Conservation (phyloP, 495 filamentous ascomycete species). For the Hypoxylon lienhwacheense region DNA sequence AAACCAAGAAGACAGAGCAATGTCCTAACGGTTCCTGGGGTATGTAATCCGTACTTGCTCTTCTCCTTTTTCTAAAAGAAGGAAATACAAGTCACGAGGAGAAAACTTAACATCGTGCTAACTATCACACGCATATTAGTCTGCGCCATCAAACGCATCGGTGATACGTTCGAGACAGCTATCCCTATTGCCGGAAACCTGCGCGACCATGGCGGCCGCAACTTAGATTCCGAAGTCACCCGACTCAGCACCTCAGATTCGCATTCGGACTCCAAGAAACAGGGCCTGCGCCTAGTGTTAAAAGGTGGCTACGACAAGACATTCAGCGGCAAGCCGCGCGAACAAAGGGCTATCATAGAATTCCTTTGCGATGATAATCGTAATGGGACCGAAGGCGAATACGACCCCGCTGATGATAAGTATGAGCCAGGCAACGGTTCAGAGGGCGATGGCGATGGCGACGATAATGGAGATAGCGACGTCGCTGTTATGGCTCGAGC, state of each 20-base stretch:
- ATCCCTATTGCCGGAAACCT: constrained; percentile 78
- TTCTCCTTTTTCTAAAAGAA: neutral
- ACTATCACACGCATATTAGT: constrained; percentile 50
- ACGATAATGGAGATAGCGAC: neutral
- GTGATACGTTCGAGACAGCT: constrained; percentile 48
- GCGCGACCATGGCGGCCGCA: constrained; percentile 50
- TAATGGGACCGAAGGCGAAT: constrained; percentile 70
- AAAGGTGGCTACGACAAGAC: constrained; percentile 64
- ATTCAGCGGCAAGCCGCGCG: constrained; percentile 44
- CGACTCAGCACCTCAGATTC: constrained; percentile 62
- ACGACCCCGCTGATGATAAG: constrained; percentile 48
- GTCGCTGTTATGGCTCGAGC: neutral
- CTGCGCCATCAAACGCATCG: constrained; percentile 70
- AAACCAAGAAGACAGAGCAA: constrained; percentile 50
- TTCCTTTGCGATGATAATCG: constrained; percentile 74
- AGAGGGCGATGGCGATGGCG: neutral
- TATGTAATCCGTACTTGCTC: constrained; percentile 38
- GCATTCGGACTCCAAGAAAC: constrained; percentile 58
- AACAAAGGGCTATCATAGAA: constrained; percentile 75
- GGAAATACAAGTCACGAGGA: too few relatives aligned
- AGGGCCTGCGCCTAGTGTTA: constrained; percentile 72
- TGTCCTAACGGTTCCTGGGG: constrained; percentile 65
- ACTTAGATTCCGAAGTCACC: constrained; percentile 63
- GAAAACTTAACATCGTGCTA: too few relatives aligned
- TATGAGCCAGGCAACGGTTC: too few relatives aligned